A percentile compares a stretch with the other conserved stretches of the same genome.
Conservation (phyloP, 352 stramenopile species). For the Phytopythium aichiense region DNA sequence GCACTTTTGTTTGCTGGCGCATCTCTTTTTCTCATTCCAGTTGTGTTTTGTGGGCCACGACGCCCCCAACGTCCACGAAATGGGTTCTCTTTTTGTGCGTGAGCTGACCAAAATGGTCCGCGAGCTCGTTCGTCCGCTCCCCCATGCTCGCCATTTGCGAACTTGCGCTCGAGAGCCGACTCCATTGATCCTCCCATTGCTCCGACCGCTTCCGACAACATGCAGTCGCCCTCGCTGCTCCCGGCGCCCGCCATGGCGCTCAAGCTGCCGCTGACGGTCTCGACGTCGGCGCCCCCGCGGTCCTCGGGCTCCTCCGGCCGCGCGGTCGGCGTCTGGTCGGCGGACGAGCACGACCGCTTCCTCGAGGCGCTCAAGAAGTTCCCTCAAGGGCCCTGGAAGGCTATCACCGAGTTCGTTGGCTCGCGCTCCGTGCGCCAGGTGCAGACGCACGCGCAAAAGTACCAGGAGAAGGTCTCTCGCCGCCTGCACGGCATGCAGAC, state of each 20-base stretch:
- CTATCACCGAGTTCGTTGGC: constrained; percentile 23
- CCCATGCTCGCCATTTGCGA: background rate
- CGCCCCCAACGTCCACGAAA: background rate
- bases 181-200: background rate
- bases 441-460: constrained; percentile 17
- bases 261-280: constrained; percentile 13
- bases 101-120: background rate
- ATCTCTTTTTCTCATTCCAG: background rate
- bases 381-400: constrained; percentile 28
- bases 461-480: constrained; percentile 17
- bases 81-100: background rate
- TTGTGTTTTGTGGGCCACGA: background rate
- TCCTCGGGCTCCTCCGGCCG: constrained; percentile 5
- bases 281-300: background rate
- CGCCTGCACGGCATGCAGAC: constrained; percentile 12
- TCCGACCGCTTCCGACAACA: background rate
- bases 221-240: constrained; percentile 2
- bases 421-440: constrained; percentile 57
- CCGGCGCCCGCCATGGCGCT: constrained; percentile 4
- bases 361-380: constrained; percentile 29
- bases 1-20: background rate
- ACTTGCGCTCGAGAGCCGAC: background rate
- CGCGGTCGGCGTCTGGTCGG: constrained; percentile 20
- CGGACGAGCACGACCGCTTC: constrained; percentile 27
- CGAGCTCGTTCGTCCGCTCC: too few relatives aligned